These are phyloP conservation scores for Zygoascus meyerae DNA, from an alignment of 1,139 yeast genomes.

Conservation along the genomic window DNA sequence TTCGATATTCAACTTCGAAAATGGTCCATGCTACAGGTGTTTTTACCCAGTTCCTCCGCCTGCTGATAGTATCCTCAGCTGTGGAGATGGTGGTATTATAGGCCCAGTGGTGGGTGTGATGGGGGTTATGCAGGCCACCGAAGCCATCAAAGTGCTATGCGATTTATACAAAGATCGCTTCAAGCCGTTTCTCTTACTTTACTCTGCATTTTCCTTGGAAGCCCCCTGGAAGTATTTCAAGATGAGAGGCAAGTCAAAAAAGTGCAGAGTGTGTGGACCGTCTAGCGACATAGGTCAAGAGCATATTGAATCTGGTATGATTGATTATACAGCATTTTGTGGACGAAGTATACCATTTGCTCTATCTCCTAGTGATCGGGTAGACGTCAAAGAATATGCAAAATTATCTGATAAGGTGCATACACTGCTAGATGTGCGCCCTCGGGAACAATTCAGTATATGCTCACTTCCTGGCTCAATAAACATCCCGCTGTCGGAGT, in stretches of 20 bases:
- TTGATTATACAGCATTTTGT: constrained; percentile 70
- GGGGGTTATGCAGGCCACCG: constrained; percentile 86
- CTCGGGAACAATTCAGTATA: constrained; percentile 66
- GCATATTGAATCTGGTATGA: constrained; percentile 41
- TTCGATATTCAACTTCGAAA: constrained; percentile 59
- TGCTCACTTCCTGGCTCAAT: constrained; percentile 54
- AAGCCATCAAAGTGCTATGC: constrained; percentile 68
- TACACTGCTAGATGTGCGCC: constrained; percentile 71
- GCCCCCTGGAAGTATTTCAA: constrained; percentile 58
- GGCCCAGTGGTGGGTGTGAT: constrained; percentile 94
- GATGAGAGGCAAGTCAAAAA: constrained; percentile 62
- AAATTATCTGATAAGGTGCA: constrained; percentile 16
- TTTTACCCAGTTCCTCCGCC: constrained; percentile 90
- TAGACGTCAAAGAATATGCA: constrained; percentile 43
- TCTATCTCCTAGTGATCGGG: constrained; percentile 39
- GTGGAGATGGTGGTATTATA: constrained; percentile 91
- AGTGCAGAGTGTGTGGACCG: constrained; percentile 64
- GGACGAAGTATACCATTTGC: constrained; percentile 46
- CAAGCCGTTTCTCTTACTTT: constrained; percentile 63
- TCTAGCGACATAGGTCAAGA: constrained; percentile 41
- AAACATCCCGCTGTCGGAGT: constrained; percentile 39
- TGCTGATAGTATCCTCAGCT: constrained; percentile 72
- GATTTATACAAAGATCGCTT: constrained; percentile 49
- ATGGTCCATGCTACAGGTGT: constrained; percentile 93
- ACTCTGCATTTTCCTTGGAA: constrained; percentile 70